A percentile compares a stretch with the other conserved stretches of the same genome.
These are phyloP conservation scores for Zopfia rhizophila DNA, from an alignment of 2,329 filamentous ascomycete species.

Conservation along the genomic window DNA sequence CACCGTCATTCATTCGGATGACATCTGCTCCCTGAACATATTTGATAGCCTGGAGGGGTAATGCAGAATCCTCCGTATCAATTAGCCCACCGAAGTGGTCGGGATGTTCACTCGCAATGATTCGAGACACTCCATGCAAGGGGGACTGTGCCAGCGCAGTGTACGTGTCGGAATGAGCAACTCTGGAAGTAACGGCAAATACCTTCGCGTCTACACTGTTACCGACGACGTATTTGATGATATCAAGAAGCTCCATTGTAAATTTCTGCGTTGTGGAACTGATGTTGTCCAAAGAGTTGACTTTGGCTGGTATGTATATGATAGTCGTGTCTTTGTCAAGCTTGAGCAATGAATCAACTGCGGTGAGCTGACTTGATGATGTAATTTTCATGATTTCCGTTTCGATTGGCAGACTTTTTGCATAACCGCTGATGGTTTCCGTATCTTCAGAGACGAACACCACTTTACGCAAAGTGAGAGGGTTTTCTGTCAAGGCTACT, in stretches of 20 bases:
- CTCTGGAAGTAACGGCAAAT: slow-evolving; percentile 40
- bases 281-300: slow-evolving; percentile 17
- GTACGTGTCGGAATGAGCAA: slow-evolving; percentile 27
- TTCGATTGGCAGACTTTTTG: slow-evolving; percentile 21
- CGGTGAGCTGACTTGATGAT: slow-evolving; percentile 20
- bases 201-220: slow-evolving; percentile 26
- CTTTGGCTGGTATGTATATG: slow-evolving; percentile 26
- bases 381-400: slow-evolving; percentile 6
- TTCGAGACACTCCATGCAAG: slow-evolving; percentile 50
- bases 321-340: slow-evolving; percentile 18
- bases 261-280: too few relatives aligned
- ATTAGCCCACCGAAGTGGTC: slow-evolving; percentile 53
- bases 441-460: slow-evolving; percentile 39
- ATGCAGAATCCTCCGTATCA: slow-evolving; percentile 43
- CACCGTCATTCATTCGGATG: slow-evolving; percentile 52
- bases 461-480: slow-evolving; percentile 32
- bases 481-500: slow-evolving; percentile 41
- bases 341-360: slow-evolving; percentile 4
- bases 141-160: slow-evolving; percentile 48
- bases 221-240: slow-evolving; percentile 24
- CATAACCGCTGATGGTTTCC: slow-evolving; percentile 26
- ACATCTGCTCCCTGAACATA: slow-evolving; percentile 53
- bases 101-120: slow-evolving; percentile 53
- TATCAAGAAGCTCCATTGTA: slow-evolving; percentile 23
- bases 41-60: slow-evolving; percentile 50